Evolutionary conservation across 73 alveolate species (phyloP).

Genomic region (Uronychia setigera): DNA sequence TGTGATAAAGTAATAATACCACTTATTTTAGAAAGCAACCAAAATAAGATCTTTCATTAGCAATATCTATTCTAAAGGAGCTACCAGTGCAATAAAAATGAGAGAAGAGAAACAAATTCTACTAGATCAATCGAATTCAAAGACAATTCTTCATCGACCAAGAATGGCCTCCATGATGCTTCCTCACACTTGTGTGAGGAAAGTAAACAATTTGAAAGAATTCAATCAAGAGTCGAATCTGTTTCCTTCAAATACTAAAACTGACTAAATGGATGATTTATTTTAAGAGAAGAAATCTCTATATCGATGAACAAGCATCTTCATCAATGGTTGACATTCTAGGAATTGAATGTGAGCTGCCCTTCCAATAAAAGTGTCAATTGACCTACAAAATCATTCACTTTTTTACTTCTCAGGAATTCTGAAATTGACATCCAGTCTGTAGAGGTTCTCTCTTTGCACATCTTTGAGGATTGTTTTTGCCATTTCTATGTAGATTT

Average conservation of each 20-base stretch:
- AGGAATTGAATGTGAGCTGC: constrained; percentile 97
- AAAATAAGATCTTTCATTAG: neutral
- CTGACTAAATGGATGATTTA: neutral
- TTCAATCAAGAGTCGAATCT: neutral
- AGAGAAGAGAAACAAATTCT: neutral
- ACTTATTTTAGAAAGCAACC: neutral
- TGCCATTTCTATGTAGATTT: constrained; percentile 93
- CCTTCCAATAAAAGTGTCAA: constrained; percentile 98
- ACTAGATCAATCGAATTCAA: neutral
- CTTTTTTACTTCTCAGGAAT: constrained; percentile 80
- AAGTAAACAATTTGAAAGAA: neutral
- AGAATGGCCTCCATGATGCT: neutral
- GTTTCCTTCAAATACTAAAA: neutral
- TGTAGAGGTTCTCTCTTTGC: constrained; percentile 76
- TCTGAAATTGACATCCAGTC: constrained; percentile 94
- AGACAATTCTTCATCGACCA: neutral
- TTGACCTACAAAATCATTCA: constrained; percentile 44
- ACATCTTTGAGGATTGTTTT: constrained; percentile 78
- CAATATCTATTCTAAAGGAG: neutral
- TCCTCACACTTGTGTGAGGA: neutral
- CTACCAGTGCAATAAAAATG: neutral
- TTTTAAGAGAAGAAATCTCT: constrained; percentile 76
- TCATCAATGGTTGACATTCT: constrained; percentile 94
- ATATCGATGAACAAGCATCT: constrained; percentile 85
- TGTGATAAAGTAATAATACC: neutral